Base-by-base conservation (phyloP, 495 filamentous ascomycete genomes). In the Usnea hakonensis region DNA sequence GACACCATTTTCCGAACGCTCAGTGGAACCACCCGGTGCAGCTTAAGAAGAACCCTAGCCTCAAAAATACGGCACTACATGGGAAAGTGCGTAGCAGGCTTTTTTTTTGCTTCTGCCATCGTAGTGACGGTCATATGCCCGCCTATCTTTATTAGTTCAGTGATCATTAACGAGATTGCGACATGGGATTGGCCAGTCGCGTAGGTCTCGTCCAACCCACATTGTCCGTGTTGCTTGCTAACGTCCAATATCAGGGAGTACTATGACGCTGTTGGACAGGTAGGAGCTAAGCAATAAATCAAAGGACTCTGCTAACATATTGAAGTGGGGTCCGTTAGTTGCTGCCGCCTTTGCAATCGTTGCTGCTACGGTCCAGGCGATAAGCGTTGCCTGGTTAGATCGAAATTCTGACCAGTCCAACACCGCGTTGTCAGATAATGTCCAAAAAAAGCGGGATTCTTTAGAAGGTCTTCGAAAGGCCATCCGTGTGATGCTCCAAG, bases 251-350 rank as follows among this genome's bases (percentile, higher is more conserved):
- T 10, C 5, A 56, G 33, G 54, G 54, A 56, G 19, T 13, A 11
- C n/a, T 56, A 56, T 37, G 54, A 56, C 26, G 54, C 54, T 2
- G 32, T 56, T 9, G 54, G 54, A 38, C 30, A 56, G 54, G 54
- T 38, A 56, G 26, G 32, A 26, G 21, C 44, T 26, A 11, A 48
- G 2, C 21, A 48, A 26, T 3, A 48, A 23, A 10, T 5, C 21
- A 26, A 26, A 26, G 9, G 10, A 16, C 44, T 48, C 3, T 48
- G 44, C 54, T 56, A 38, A 56, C 5, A n/a, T 26, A 4, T 21
- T 32, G 2, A 4, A 56, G 54, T 36, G 54, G 33, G 32, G 35
- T 56, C 54, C 54, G 14, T 5, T 21, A 35, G 54, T 56, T 19
- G 54, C 33, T 30, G 54, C 54, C 5, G n/a, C 17, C 17, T 56